Percentiles rank a stretch among this genome's conserved stretches.
Conservation (phyloP, 2,329 filamentous ascomycete species). For the Zasmidium citrigriseum region DNA sequence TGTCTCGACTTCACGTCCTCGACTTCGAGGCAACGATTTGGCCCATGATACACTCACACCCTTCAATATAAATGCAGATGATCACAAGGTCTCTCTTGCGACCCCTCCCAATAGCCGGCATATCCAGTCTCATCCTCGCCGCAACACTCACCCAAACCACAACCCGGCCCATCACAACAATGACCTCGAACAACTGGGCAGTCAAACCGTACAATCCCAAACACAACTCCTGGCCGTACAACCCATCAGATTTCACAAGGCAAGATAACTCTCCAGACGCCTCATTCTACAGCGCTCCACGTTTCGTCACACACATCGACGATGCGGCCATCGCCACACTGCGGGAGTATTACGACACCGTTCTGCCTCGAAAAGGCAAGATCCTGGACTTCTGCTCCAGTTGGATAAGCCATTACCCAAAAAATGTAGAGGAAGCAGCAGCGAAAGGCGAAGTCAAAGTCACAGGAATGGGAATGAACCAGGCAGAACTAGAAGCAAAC, state of each 20-base stretch:
- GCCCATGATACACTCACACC: no score
- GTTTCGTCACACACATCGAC: conserved; percentile 58
- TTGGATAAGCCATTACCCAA: conserved; percentile 52
- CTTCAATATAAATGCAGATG: conserved; percentile 14
- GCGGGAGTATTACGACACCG: conserved; percentile 47
- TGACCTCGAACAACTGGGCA: conserved; percentile 18
- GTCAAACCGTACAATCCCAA: conserved; percentile 31
- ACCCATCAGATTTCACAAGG: conserved; percentile 40
- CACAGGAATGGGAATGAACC: conserved; percentile 53
- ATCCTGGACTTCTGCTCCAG: conserved; percentile 55
- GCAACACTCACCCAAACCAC: conserved; percentile 6
- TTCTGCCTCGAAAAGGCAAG: conserved; percentile 43
- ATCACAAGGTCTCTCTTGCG: conserved; percentile 7
- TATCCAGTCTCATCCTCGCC: conserved; percentile 19
- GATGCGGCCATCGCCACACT: conserved; percentile 49
- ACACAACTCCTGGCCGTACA: conserved; percentile 38
- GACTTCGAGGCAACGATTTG: no score
- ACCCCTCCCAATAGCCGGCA: conserved; percentile 15
- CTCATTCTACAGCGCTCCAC: conserved; percentile 44
- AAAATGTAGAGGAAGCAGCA: conserved; percentile 33
- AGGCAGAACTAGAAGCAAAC: conserved; percentile 48
- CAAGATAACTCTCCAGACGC: conserved; percentile 40
- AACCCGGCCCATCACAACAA: conserved; percentile 3
- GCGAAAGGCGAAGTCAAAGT: conserved; percentile 40
- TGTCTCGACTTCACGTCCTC: no score